These are phyloP conservation scores for Trichoderma asperellum DNA, from an alignment of 2,329 filamentous ascomycete genomes.

Conservation along the genomic window DNA sequence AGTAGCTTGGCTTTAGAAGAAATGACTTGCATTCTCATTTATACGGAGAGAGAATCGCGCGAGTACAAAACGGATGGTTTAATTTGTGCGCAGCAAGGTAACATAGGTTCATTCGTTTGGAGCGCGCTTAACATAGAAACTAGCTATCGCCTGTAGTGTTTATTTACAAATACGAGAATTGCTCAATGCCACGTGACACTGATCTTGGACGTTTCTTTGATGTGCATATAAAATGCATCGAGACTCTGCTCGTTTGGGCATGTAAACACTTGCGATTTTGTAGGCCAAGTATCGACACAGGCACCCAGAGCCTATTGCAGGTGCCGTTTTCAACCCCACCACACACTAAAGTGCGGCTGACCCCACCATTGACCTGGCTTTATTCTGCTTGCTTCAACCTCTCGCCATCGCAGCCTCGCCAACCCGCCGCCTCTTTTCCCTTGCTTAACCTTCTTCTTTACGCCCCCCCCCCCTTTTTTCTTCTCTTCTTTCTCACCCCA, in stretches of 20 bases:
- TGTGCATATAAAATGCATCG: background rate
- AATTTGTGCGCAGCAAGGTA: background rate
- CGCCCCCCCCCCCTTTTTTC: background rate
- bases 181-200: background rate
- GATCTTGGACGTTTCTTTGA: background rate
- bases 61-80: background rate
- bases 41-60: background rate
- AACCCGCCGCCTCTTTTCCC: background rate
- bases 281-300: background rate
- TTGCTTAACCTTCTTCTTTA: background rate
- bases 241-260: background rate
- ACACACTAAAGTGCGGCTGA: background rate
- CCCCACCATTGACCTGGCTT: conserved; percentile 24
- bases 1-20: background rate
- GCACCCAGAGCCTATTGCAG: background rate
- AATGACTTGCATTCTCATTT: background rate
- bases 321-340: background rate
- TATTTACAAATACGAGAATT: background rate
- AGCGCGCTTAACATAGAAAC: background rate
- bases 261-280: background rate
- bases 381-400: conserved; percentile 11
- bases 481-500: background rate
- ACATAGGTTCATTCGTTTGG: background rate
- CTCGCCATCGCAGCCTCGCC: background rate
- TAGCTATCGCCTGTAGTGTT: background rate